Conservation (phyloP, 2,329 filamentous ascomycete species). For the Penicillium polonicum region DNA sequence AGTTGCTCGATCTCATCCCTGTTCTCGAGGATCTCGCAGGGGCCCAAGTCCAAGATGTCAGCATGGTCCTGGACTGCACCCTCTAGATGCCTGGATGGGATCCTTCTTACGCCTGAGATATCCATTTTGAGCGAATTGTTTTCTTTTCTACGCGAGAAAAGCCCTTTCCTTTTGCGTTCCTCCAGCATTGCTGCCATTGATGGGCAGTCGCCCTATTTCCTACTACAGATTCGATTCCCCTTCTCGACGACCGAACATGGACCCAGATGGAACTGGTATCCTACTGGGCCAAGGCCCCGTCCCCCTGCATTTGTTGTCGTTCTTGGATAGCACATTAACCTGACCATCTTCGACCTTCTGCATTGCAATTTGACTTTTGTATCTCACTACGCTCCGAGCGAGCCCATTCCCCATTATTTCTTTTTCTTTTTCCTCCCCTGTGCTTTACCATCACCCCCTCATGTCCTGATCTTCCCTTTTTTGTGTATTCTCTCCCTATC, state of each 20-base stretch:
- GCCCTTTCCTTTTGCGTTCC: slow-evolving; percentile 17
- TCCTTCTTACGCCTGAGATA: slow-evolving; percentile 31
- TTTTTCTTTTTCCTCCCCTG: slow-evolving; percentile 22
- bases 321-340: slow-evolving; percentile 9
- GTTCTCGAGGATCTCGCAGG: slow-evolving; percentile 96
- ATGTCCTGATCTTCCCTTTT: slow-evolving; percentile 22
- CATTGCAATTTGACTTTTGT: slow-evolving; percentile 18
- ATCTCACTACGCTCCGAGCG: slow-evolving; percentile 23
- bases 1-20: slow-evolving; percentile 93
- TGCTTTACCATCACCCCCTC: slow-evolving; percentile 24
- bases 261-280: slow-evolving; percentile 25
- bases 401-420: slow-evolving; percentile 13
- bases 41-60: slow-evolving; percentile 87
- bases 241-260: slow-evolving; percentile 13
- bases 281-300: slow-evolving; percentile 13
- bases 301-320: slow-evolving; percentile 21
- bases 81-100: slow-evolving; percentile 48
- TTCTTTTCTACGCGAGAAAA: slow-evolving; percentile 24
- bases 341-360: slow-evolving; percentile 15
- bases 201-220: slow-evolving; percentile 8
- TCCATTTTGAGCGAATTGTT: slow-evolving; percentile 29
- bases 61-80: slow-evolving; percentile 89
- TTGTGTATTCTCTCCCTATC: slow-evolving; percentile 17
- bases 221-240: slow-evolving; percentile 12
- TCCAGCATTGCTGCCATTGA: slow-evolving; percentile 17